Percentiles rank a stretch among this genome's conserved stretches.
Conservation (phyloP, 345 rosid species). For the Mallotus nudiflorus region DNA sequence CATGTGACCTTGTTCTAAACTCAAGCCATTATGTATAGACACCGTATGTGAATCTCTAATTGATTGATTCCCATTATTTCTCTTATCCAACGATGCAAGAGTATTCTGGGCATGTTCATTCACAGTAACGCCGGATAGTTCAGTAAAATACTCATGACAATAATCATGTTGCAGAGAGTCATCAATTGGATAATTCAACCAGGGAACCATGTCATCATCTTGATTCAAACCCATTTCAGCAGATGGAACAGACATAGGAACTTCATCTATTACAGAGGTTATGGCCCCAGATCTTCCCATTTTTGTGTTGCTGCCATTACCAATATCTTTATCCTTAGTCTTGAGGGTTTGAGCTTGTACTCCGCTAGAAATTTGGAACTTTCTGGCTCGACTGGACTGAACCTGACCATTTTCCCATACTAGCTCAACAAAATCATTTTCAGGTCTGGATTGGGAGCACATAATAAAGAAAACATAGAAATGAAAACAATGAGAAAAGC, state of each 20-base stretch:
- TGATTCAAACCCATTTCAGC: slow-evolving; percentile 51
- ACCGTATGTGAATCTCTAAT: slow-evolving; percentile 22
- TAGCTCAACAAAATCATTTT: slow-evolving; percentile 64
- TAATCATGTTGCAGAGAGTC: slow-evolving; percentile 46
- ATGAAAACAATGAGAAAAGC: neutral
- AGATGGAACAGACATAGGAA: slow-evolving; percentile 46
- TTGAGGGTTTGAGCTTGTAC: slow-evolving; percentile 18
- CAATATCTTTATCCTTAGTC: slow-evolving; percentile 39
- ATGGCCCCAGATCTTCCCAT: slow-evolving; percentile 31
- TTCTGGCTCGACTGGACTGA: slow-evolving; percentile 56
- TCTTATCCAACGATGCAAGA: slow-evolving; percentile 39
- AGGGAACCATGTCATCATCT: slow-evolving; percentile 68
- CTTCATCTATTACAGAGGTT: slow-evolving; percentile 44
- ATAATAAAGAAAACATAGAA: neutral
- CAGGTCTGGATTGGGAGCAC: slow-evolving; percentile 49
- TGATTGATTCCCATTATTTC: slow-evolving; percentile 32
- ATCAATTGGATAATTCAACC: slow-evolving; percentile 59
- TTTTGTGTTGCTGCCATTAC: slow-evolving; percentile 30
- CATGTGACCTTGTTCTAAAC: slow-evolving; percentile 29
- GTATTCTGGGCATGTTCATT: slow-evolving; percentile 42
- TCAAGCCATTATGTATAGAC: slow-evolving; percentile 23
- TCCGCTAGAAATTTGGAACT: slow-evolving; percentile 28
- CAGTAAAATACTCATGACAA: slow-evolving; percentile 57
- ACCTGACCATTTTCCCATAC: slow-evolving; percentile 80
- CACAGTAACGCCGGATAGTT: slow-evolving; percentile 55